These are phyloP conservation scores for Dorcoceras hygrometricum DNA, from an alignment of 257 asterid species.

Conservation along the genomic window DNA sequence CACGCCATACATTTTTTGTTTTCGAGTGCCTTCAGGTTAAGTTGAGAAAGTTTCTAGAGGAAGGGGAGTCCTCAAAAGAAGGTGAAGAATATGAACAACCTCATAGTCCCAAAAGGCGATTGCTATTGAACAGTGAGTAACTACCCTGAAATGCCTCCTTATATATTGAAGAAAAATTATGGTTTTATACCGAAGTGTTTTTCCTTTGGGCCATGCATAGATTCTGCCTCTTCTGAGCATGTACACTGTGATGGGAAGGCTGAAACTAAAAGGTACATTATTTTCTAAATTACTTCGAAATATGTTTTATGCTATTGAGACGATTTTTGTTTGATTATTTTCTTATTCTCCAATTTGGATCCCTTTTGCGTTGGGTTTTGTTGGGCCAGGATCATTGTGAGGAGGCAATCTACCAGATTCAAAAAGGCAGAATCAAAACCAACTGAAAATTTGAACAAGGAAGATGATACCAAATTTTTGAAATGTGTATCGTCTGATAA, in stretches of 20 bases:
- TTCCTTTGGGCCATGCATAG: constrained; percentile 26
- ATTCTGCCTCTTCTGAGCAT: constrained; percentile 36
- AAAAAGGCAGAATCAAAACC: constrained; percentile 34
- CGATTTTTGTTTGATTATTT: neutral
- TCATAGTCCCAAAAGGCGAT: constrained; percentile 29
- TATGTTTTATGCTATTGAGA: constrained; percentile 1
- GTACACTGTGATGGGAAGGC: constrained; percentile 32
- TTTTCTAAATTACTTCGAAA: constrained; percentile 4
- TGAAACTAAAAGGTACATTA: constrained; percentile 46
- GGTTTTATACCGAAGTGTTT: constrained; percentile 4
- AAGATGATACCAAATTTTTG: constrained; percentile 16
- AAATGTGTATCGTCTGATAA: constrained; percentile 23
- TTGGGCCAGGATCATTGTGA: constrained; percentile 36
- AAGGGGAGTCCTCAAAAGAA: constrained; percentile 26
- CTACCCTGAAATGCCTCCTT: constrained; percentile 2
- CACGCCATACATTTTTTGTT: neutral
- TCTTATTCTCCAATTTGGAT: neutral
- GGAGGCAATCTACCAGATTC: constrained; percentile 65
- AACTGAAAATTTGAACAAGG: constrained; percentile 25
- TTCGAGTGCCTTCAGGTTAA: constrained; percentile 30
- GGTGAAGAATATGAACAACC: constrained; percentile 32
- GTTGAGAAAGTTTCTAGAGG: constrained; percentile 23
- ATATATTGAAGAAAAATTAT: neutral
- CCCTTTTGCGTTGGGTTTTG: neutral
- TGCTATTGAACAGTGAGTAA: constrained; percentile 45